Conservation (phyloP, 345 rosid genomes). For the Populus euphratica region DNA sequence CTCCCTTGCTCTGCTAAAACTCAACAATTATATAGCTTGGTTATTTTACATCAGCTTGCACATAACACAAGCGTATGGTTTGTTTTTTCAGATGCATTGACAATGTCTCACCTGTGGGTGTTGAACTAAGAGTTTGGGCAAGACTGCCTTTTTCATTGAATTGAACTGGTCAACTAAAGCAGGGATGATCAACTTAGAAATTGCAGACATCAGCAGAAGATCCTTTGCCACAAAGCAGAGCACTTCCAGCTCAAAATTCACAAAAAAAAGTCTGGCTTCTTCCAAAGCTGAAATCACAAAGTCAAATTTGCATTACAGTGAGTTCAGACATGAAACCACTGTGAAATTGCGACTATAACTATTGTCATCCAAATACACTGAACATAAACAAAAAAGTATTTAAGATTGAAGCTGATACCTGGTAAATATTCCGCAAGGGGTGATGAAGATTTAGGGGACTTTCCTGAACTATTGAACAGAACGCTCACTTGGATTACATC, state of each 20-base stretch:
- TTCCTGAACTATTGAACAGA: conserved; percentile 60
- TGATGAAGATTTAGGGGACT: conserved; percentile 37
- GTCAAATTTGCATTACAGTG: conserved; percentile 3
- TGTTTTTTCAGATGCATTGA: too few relatives aligned
- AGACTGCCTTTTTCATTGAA: conserved; percentile 52
- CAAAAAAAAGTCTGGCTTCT: conserved; percentile 59
- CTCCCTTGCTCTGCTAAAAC: not conserved
- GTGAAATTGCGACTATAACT: not conserved
- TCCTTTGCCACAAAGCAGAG: conserved; percentile 71
- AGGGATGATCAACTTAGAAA: conserved; percentile 68
- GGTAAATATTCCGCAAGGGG: conserved; percentile 74
- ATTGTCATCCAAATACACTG: not conserved
- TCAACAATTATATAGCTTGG: not conserved
- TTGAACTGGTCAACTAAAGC: conserved; percentile 71
- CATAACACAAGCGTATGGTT: too few relatives aligned
- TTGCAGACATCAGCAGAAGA: conserved; percentile 53
- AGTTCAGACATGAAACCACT: not conserved
- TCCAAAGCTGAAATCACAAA: conserved; percentile 51
- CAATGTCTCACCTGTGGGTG: conserved; percentile 54
- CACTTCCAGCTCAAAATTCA: conserved; percentile 69
- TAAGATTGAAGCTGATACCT: conserved; percentile 39
- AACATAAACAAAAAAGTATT: conserved; percentile 1
- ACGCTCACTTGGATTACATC: conserved; percentile 65
- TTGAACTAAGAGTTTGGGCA: conserved; percentile 48
- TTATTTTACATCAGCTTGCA: not conserved